These are phyloP conservation scores for Mrakia gelida DNA, from an alignment of 768 basidiomycete genomes.

Conservation along the genomic window DNA sequence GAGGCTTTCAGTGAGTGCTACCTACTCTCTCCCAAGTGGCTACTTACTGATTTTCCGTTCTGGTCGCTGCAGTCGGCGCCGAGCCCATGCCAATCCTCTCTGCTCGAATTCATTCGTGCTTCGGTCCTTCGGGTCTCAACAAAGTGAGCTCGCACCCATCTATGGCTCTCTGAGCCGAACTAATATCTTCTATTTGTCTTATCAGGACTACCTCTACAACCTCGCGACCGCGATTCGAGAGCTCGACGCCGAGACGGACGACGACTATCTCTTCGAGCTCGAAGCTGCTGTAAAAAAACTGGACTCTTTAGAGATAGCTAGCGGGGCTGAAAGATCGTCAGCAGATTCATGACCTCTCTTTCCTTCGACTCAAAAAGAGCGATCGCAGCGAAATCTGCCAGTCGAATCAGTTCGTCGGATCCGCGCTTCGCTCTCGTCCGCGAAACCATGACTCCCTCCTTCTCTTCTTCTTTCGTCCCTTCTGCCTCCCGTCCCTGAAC, in stretches of 20 bases:
- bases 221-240: conserved; percentile 68
- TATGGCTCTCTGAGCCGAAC: neutral
- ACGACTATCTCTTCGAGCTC: conserved; percentile 42
- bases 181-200: neutral
- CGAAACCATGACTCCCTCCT: no score
- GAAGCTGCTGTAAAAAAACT: conserved; percentile 26
- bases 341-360: no score
- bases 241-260: conserved; percentile 48
- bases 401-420: no score
- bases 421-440: no score
- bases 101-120: conserved; percentile 62
- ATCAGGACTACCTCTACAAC: conserved; percentile 78
- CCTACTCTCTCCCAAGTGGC: neutral
- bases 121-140: conserved; percentile 85
- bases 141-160: conserved; percentile 53
- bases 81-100: conserved; percentile 70
- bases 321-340: no score
- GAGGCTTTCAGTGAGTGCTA: conserved; percentile 71
- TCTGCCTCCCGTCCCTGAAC: no score
- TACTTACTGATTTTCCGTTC: neutral
- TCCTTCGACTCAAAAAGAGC: no score
- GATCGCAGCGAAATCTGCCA: no score
- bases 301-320: neutral
- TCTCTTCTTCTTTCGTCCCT: no score
- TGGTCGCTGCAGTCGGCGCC: conserved; percentile 61